Base-by-base conservation (phyloP, 2,329 filamentous ascomycete genomes). In the Pseudogymnoascus sp. region DNA sequence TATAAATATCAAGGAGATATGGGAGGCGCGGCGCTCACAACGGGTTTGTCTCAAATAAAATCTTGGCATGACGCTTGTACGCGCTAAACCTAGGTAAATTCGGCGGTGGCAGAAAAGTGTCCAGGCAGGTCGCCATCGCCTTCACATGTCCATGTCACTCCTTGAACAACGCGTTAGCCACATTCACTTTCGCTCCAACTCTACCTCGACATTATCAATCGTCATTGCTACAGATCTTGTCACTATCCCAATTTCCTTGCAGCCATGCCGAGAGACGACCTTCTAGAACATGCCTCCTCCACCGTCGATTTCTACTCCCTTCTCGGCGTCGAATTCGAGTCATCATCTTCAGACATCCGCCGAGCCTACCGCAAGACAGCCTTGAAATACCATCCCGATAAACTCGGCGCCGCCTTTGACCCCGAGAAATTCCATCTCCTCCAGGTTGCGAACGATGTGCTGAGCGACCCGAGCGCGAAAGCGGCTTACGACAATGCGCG, bases 361-460 rank as follows among this genome's bases (percentile, higher is more conserved):
- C 63, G 63, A 29, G 91, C 91, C 50, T 97, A 93, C 80, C 86
- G 91, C 64, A 90, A 90, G 70, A 87, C 88, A 31, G 91, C 91
- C 3, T 80, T 96, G n/a, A 91, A 91, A 72, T 91, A 93, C 79
- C 93, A 97, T 75, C 93, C 93, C 0, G 93, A 97, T 81, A 96
- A 97, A 77, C 87, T 93, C 63, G 84, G 87, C 67, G 85, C 84
- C 61, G 78, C 82, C 38, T 91, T 88, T 70, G 91, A 95, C 68
- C 82, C 90, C 53, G 87, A 88, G 63, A 90, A 89, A 71, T 97
- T 96, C 79, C 90, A 96, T 75, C 81, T 89, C 1, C 86, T 96
- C 64, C 89, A 92, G 72, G 89, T 89, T 66, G 93, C 91, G n/a
- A 86, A 91, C 72, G 91, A 96, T 75, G 84, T 97, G 1, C 84